Evolutionary conservation across 1,284 basidiomycete species (phyloP).

Genomic region (Cutaneotrichosporon daszewskae): DNA sequence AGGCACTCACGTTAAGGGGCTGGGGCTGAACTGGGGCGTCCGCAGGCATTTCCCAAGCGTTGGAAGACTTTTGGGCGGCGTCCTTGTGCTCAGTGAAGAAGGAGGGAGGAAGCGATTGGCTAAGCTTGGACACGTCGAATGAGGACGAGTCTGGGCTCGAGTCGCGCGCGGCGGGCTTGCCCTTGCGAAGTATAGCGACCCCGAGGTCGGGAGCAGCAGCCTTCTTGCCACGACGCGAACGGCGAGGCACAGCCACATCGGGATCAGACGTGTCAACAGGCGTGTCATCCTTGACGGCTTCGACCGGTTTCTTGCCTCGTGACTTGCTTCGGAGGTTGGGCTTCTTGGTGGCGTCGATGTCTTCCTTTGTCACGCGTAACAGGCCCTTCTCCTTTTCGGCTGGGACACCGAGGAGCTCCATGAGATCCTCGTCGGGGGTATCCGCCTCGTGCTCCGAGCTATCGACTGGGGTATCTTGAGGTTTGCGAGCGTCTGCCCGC

Average conservation of each 20-base stretch:
- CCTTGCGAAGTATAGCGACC: no score
- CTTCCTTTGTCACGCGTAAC: conserved; percentile 9
- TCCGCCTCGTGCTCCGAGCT: conserved; percentile 9
- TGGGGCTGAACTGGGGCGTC: conserved; percentile 16
- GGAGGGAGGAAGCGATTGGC: conserved; percentile 11
- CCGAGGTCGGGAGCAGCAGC: no score
- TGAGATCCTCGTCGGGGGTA: conserved; percentile 21
- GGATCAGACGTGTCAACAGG: not conserved
- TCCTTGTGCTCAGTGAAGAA: conserved; percentile 11
- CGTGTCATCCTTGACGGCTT: conserved; percentile 2
- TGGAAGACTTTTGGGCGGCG: not conserved
- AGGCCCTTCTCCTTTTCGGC: conserved; percentile 6
- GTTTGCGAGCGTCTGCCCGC: conserved; percentile 9
- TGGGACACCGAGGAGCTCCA: conserved; percentile 31
- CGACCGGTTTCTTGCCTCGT: conserved; percentile 1
- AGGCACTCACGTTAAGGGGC: conserved; percentile 18
- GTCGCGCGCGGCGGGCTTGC: no score
- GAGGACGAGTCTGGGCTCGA: not conserved
- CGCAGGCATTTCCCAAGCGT: conserved; percentile 42
- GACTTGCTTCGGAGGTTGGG: no score
- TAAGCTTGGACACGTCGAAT: conserved; percentile 6
- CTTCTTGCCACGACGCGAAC: conserved; percentile 8
- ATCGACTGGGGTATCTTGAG: not conserved
- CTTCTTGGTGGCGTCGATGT: conserved; percentile 10
- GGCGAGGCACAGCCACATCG: not conserved